A percentile compares a stretch with the other conserved stretches of the same genome.
These are phyloP conservation scores for Trichoderma hamatum DNA, from an alignment of 2,329 filamentous ascomycete species.

Conservation along the genomic window DNA sequence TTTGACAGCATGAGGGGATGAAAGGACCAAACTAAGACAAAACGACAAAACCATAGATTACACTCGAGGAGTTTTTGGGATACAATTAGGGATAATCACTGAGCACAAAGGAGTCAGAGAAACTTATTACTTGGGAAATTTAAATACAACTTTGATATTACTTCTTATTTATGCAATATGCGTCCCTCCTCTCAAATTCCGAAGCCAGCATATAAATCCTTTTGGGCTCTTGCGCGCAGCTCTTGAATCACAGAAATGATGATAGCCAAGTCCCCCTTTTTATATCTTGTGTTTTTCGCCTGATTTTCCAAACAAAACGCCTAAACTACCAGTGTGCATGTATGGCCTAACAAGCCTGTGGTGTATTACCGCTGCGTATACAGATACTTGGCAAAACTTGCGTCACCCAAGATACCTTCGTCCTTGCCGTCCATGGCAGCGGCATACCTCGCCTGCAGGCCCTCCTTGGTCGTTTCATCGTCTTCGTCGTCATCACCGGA, in stretches of 20 bases:
- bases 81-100: constrained; percentile 5
- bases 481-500: constrained; percentile 62
- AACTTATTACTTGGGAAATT: constrained; percentile 13
- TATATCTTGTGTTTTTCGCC: constrained; percentile 4
- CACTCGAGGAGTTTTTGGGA: constrained; percentile 26
- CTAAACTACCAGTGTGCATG: background rate
- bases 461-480: constrained; percentile 63
- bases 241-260: background rate
- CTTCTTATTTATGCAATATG: constrained; percentile 16
- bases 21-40: background rate
- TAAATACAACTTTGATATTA: constrained; percentile 23
- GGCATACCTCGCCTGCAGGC: constrained; percentile 75
- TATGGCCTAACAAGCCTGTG: background rate
- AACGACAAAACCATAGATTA: constrained; percentile 6
- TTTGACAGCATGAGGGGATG: background rate
- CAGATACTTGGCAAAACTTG: constrained; percentile 65
- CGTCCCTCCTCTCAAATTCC: background rate
- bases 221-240: background rate
- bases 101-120: constrained; percentile 5
- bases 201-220: too few relatives aligned
- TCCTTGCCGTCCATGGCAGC: constrained; percentile 67
- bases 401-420: constrained; percentile 55
- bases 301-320: constrained; percentile 23
- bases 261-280: constrained; percentile 11
- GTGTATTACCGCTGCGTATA: constrained; percentile 46